Evolutionary conservation across 2,329 filamentous ascomycete genomes (phyloP).

Genomic region (Microsporum ferrugineum): DNA sequence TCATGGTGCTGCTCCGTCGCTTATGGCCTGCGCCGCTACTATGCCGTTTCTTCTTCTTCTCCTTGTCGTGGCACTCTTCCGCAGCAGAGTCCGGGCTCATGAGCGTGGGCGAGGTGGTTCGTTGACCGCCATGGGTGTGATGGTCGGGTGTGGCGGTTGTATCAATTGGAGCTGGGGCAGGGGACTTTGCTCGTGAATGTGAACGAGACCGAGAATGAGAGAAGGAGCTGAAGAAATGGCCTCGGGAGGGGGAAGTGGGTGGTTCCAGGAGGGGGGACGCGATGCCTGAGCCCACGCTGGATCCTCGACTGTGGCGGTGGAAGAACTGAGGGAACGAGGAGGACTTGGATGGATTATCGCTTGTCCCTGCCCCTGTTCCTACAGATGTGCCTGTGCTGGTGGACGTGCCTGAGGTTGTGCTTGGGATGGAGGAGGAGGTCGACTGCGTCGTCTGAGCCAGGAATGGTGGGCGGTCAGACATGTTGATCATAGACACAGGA

Average conservation of each 20-base stretch:
- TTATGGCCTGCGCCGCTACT: constrained; percentile 27
- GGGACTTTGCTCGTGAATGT: constrained; percentile 13
- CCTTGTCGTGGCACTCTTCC: background rate
- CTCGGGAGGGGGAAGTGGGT: background rate
- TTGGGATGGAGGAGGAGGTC: background rate
- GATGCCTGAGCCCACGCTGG: background rate
- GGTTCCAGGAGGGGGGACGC: background rate
- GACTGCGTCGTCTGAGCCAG: background rate
- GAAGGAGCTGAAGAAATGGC: constrained; percentile 2
- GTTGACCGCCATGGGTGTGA: background rate
- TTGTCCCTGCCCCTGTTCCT: background rate
- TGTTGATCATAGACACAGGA: background rate
- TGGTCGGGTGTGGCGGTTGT: background rate
- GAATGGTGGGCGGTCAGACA: background rate
- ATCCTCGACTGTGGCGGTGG: background rate
- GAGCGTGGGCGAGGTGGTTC: constrained; percentile 16
- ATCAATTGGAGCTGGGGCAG: constrained; percentile 3
- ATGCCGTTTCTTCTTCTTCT: constrained; percentile 10
- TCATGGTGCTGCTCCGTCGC: constrained; percentile 31
- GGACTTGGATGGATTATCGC: background rate
- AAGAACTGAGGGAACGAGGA: background rate
- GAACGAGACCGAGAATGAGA: constrained; percentile 7
- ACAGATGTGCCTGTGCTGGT: no score
- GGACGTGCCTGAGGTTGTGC: background rate
- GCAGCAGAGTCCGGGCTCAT: constrained; percentile 8